Evolutionary conservation across 2,329 filamentous ascomycete species (phyloP).

Genomic region (Macrophomina tecta): DNA sequence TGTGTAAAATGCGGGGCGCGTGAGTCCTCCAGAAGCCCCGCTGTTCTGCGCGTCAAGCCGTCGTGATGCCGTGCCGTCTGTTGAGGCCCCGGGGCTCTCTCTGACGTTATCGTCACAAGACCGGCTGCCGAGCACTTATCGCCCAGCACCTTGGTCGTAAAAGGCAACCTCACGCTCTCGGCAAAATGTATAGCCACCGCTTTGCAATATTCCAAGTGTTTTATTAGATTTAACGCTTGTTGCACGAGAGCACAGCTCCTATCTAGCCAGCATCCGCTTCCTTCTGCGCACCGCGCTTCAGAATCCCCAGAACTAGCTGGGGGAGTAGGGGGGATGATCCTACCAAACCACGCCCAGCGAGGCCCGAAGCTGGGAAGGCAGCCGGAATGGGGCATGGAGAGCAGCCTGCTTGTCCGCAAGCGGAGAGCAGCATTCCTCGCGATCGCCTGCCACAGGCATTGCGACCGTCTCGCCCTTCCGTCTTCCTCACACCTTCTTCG

Average conservation of each 20-base stretch:
- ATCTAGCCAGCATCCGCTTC: slow-evolving; percentile 26
- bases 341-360: slow-evolving; percentile 26
- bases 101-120: slow-evolving; percentile 28
- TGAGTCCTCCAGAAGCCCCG: slow-evolving; percentile 2
- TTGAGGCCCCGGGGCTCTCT: neutral
- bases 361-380: slow-evolving; percentile 19
- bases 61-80: neutral
- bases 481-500: slow-evolving; percentile 31
- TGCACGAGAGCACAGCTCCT: slow-evolving; percentile 21
- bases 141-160: slow-evolving; percentile 1
- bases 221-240: slow-evolving; percentile 29
- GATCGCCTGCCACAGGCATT: slow-evolving; percentile 23
- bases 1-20: slow-evolving; percentile 20
- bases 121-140: neutral
- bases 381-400: neutral
- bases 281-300: slow-evolving; percentile 2
- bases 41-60: neutral
- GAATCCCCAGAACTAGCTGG: slow-evolving; percentile 17
- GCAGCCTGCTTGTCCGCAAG: slow-evolving; percentile 24
- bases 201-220: slow-evolving; percentile 26
- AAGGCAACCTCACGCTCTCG: neutral
- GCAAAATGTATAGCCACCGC: neutral
- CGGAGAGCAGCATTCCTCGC: slow-evolving; percentile 21
- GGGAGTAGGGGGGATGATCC: slow-evolving; percentile 27
- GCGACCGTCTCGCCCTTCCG: slow-evolving; percentile 14